A percentile compares a stretch with the other conserved stretches of the same genome.
These are phyloP conservation scores for Astrothelium subdiscretum DNA, from an alignment of 495 filamentous ascomycete genomes.

Conservation along the genomic window DNA sequence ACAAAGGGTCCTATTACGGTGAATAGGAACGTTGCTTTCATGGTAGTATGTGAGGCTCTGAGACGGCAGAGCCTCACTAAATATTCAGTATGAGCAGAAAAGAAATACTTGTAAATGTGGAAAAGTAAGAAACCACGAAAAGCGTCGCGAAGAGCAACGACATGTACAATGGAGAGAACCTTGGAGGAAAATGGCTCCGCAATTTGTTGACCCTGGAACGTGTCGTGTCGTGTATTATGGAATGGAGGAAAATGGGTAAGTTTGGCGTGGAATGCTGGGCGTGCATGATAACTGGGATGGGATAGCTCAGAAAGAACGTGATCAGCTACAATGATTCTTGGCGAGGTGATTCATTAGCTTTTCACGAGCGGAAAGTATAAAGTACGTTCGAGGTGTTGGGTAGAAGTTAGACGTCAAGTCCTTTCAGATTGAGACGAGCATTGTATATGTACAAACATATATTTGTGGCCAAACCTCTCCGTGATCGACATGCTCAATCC, in stretches of 20 bases:
- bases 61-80: background rate
- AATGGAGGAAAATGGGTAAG: background rate
- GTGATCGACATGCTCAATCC: background rate
- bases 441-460: background rate
- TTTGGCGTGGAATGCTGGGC: background rate
- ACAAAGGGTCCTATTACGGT: background rate
- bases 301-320: too few relatives aligned
- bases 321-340: too few relatives aligned
- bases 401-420: background rate
- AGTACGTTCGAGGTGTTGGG: background rate
- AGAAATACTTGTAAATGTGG: background rate
- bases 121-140: background rate
- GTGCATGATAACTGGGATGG: too few relatives aligned
- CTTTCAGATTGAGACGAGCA: background rate
- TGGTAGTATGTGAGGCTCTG: background rate
- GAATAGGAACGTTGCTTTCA: background rate
- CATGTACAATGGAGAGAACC: background rate
- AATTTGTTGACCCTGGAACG: background rate
- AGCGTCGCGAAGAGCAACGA: background rate
- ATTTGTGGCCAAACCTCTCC: background rate
- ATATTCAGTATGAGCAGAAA: background rate
- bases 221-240: background rate
- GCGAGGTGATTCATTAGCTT: too few relatives aligned
- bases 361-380: too few relatives aligned
- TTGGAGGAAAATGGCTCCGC: background rate